Evolutionary conservation across 495 filamentous ascomycete genomes (phyloP), one percentile per base, ranked within the genome.

Genomic region (Penicillium desertorum): DNA sequence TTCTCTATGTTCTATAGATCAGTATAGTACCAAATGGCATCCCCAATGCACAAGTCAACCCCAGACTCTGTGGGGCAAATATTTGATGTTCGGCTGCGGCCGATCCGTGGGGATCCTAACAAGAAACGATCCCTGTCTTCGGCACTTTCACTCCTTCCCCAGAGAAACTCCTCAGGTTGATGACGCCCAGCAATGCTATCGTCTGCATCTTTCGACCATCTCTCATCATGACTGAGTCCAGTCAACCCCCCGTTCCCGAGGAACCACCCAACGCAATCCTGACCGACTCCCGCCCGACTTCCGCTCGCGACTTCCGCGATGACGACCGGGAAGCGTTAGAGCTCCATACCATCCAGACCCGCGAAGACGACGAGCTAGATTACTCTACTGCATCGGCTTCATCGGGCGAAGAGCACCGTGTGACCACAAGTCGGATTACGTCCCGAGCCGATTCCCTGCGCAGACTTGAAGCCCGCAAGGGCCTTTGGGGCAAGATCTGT

Each of bases 331-430:
- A 74, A 34, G 62, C 66, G 0, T 53, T 73, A 22, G 72, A 75
- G 49, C 61, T 75, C 14, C 64, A 65, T 23, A 50, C 64, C 9
- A 68, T 75, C 4, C 59, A 64, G 34, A 71, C 68, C 0, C 63
- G 62, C 10, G 59, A 60, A 10, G 66, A 67, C 29, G 51, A 67
- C 19, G 60, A 61, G 7, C 20, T 54, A n/a, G 60, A 51, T n/a
- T 45, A 29, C 37, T 73, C 72, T 4, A 44, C 47, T 1, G 62
- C 45, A 1, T 74, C 73, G 3, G 60, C 67, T 9, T 77, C 74
- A 0, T 75, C 73, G 0, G 71, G 69, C 0, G 66, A 67, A 0
- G 76, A 78, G 45, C 70, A 72, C 50, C 70, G 71, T 1, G 41
- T 72, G 20, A 58, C 63, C 2, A 59, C 71, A 3, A 60, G 55